Evolutionary conservation across 129 eudicot genomes (phyloP), one percentile per base, ranked within the genome.

Genomic region (Glebionis coronaria): DNA sequence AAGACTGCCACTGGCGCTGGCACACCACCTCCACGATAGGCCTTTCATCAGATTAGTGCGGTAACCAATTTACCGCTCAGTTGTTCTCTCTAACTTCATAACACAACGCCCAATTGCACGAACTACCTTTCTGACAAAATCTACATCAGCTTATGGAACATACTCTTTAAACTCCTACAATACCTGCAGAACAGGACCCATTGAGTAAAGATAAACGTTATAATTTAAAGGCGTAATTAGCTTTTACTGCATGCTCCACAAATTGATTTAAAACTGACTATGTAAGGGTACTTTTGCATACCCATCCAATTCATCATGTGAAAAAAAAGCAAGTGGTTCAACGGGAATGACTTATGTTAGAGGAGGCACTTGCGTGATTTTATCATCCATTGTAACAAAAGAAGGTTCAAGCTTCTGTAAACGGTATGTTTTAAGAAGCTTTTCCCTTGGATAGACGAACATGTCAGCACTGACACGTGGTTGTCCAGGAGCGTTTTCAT

Each of bases 21-120:
- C n/a, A n/a, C n/a, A n/a, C n/a, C n/a, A n/a, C n/a, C n/a, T n/a
- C n/a, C n/a, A n/a, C n/a, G n/a, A n/a, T n/a, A n/a, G n/a, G n/a
- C n/a, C n/a, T n/a, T n/a, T n/a, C n/a, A n/a, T n/a, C n/a, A n/a
- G n/a, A n/a, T n/a, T n/a, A n/a, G n/a, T n/a, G n/a, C n/a, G n/a
- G n/a, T n/a, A n/a, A n/a, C n/a, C n/a, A n/a, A n/a, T n/a, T n/a
- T n/a, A 93, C 29, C 99, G 91, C 61, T 93, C 99, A 67, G 99
- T 97, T 10, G 99, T 97, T 74, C 99, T 93, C 86, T 93, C 99
- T 65, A 93, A 78, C 76, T 93, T 93, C 73, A 93, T 93, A 71
- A 97, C 99, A 77, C 99, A 93, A 15, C 99, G 88, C 44, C 99
- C 99, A 86, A 93, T 93, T 50, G 99, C 99, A 82, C 99, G 97